These are phyloP conservation scores for Nicotiana benthamiana DNA, from an alignment of 257 asterid species.

Conservation along the genomic window DNA sequence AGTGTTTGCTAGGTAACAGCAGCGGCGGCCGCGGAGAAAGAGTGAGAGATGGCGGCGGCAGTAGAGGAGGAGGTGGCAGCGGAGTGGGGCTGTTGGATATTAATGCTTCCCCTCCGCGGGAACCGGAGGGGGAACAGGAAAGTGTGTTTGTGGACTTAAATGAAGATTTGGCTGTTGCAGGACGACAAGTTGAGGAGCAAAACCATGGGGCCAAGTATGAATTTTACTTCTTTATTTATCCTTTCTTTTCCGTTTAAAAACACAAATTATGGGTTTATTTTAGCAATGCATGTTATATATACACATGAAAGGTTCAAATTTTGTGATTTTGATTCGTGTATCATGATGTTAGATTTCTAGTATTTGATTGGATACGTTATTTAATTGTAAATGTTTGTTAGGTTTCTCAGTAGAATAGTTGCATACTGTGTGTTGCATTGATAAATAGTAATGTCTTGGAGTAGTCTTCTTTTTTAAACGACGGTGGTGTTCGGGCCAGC, in stretches of 20 bases:
- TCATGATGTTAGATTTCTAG: neutral
- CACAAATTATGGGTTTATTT: neutral
- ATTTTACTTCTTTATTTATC: slow-evolving; percentile 16
- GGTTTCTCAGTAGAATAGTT: neutral
- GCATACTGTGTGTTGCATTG: neutral
- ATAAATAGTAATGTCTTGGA: neutral
- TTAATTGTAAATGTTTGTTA: neutral
- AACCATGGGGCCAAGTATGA: slow-evolving; percentile 42
- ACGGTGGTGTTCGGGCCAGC: too few species aligned
- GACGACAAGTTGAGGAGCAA: slow-evolving; percentile 23
- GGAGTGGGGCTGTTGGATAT: slow-evolving; percentile 51
- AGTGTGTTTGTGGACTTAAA: slow-evolving; percentile 13
- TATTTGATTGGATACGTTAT: neutral
- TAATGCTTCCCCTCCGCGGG: slow-evolving; percentile 54
- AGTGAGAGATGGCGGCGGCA: neutral
- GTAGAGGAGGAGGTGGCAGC: slow-evolving; percentile 11
- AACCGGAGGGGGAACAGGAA: slow-evolving; percentile 38
- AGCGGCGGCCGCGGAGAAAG: neutral
- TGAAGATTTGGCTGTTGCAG: slow-evolving; percentile 24
- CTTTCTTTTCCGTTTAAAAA: neutral
- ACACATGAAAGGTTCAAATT: neutral
- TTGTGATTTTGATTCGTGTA: neutral
- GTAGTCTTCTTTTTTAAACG: neutral
- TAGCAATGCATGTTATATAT: neutral
- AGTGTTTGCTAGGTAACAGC: slow-evolving; percentile 37